phyloP scores from a whole-genome alignment of 176 grass and related monocot genomes.

The Rhynchospora breviuscula region DNA sequence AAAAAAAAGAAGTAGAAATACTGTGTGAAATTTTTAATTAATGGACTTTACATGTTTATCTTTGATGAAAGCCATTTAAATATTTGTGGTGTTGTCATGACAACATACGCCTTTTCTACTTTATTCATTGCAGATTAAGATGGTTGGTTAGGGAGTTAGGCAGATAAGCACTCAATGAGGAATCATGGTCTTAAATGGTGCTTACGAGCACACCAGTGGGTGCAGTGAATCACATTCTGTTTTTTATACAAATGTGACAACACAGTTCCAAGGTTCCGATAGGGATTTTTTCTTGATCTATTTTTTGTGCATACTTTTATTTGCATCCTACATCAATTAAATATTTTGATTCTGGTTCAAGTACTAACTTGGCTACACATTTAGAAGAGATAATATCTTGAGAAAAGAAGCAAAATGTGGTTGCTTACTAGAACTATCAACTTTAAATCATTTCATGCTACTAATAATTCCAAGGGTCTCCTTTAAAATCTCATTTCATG shows the following conservation, averaged over 20 bases:
- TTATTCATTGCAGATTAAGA: slow-evolving; percentile 5
- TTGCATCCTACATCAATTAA: too few species aligned
- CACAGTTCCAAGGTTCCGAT: too few species aligned
- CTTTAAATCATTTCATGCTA: background rate
- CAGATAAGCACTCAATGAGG: slow-evolving; percentile 20
- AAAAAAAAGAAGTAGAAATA: background rate
- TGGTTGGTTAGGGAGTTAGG: slow-evolving; percentile 20
- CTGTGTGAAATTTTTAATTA: background rate
- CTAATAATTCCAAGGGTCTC: background rate
- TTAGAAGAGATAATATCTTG: too few species aligned
- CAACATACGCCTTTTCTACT: background rate
- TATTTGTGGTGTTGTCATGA: slow-evolving; percentile 4
- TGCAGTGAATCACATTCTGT: background rate
- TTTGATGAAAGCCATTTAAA: background rate
- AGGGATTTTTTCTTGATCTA: too few species aligned
- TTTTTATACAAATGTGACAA: background rate
- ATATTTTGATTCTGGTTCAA: too few species aligned
- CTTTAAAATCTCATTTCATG: background rate
- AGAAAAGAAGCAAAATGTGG: background rate
- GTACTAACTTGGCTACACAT: too few species aligned
- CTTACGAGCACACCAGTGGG: background rate
- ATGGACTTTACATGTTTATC: background rate
- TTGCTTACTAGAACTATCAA: background rate
- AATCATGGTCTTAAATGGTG: background rate
- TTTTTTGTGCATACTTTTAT: too few species aligned